These are phyloP conservation scores for Fusarium sp. DNA, from an alignment of 2,329 filamentous ascomycete genomes.

Conservation along the genomic window DNA sequence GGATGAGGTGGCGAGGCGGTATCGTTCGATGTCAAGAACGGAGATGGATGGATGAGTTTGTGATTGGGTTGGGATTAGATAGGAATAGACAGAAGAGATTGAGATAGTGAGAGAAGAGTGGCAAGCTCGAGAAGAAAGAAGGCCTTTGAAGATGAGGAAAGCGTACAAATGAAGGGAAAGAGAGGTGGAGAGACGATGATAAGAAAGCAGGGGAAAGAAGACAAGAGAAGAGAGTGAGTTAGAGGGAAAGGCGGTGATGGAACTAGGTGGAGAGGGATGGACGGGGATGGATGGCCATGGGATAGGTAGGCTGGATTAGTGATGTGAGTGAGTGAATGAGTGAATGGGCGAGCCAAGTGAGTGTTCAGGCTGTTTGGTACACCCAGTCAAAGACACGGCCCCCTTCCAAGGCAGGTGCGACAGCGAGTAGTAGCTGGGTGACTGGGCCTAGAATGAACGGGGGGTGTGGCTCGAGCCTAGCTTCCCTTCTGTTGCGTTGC, in stretches of 20 bases:
- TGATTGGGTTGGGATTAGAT: slow-evolving; percentile 29
- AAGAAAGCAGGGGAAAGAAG: slow-evolving; percentile 52
- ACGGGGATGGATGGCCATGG: slow-evolving; percentile 52
- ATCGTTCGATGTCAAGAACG: slow-evolving; percentile 40
- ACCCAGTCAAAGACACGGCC: slow-evolving; percentile 24
- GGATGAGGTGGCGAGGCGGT: slow-evolving; percentile 46
- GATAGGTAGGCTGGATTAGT: slow-evolving; percentile 43
- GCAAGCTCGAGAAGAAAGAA: slow-evolving; percentile 56
- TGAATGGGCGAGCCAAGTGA: slow-evolving; percentile 21
- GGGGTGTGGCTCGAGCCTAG: slow-evolving; percentile 31
- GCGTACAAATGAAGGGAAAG: slow-evolving; percentile 52
- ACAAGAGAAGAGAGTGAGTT: slow-evolving; percentile 53
- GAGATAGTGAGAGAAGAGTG: slow-evolving; percentile 45
- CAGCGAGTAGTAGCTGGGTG: slow-evolving; percentile 27
- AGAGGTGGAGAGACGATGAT: slow-evolving; percentile 53
- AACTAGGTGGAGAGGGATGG: slow-evolving; percentile 53
- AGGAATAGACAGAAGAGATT: slow-evolving; percentile 40
- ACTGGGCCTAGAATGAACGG: slow-evolving; percentile 27
- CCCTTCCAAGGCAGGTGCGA: slow-evolving; percentile 29
- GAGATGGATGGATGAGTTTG: slow-evolving; percentile 20
- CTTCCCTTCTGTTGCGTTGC: slow-evolving; percentile 8
- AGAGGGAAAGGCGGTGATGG: slow-evolving; percentile 55
- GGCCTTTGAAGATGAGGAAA: slow-evolving; percentile 52
- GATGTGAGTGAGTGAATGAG: slow-evolving; percentile 25
- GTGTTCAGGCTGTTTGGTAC: slow-evolving; percentile 34